These are phyloP conservation scores for Starmera dryadoides DNA, from an alignment of 805 yeast genomes.

Conservation along the genomic window DNA sequence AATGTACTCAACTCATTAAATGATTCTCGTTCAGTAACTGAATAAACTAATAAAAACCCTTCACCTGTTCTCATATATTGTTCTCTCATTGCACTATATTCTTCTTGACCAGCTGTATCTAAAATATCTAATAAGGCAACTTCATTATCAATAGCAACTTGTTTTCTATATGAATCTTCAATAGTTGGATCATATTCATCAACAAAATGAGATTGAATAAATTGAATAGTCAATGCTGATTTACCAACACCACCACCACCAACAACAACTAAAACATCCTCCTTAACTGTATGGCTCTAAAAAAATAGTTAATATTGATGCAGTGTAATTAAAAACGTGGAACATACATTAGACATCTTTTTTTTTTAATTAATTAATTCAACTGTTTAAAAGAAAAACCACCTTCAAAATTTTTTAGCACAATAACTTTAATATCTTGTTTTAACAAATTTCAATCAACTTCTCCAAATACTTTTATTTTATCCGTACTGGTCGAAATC, in stretches of 20 bases:
- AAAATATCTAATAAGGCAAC: slow-evolving; percentile 77
- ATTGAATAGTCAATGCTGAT: slow-evolving; percentile 90
- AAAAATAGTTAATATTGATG: not conserved
- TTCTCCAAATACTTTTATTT: too few relatives aligned
- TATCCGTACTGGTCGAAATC: too few relatives aligned
- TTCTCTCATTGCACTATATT: slow-evolving; percentile 88
- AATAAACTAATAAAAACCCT: slow-evolving; percentile 84
- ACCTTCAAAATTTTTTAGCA: too few relatives aligned
- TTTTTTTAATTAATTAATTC: too few relatives aligned
- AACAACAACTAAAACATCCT: slow-evolving; percentile 89
- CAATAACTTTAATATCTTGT: too few relatives aligned
- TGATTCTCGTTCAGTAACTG: slow-evolving; percentile 77
- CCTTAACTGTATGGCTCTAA: slow-evolving; percentile 40
- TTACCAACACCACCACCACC: slow-evolving; percentile 99
- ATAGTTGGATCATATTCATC: slow-evolving; percentile 98
- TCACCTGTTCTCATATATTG: slow-evolving; percentile 96
- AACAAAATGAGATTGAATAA: slow-evolving; percentile 90
- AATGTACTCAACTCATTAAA: slow-evolving; percentile 81
- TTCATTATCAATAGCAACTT: slow-evolving; percentile 74
- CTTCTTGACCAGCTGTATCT: slow-evolving; percentile 99
- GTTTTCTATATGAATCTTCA: slow-evolving; percentile 87
- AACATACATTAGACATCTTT: not conserved
- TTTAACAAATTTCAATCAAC: too few relatives aligned
- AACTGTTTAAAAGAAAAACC: too few relatives aligned
- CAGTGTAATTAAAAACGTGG: too few relatives aligned